Evolutionary conservation across 306 rosid species (phyloP).

Genomic region (Citrullus colocynthis): DNA sequence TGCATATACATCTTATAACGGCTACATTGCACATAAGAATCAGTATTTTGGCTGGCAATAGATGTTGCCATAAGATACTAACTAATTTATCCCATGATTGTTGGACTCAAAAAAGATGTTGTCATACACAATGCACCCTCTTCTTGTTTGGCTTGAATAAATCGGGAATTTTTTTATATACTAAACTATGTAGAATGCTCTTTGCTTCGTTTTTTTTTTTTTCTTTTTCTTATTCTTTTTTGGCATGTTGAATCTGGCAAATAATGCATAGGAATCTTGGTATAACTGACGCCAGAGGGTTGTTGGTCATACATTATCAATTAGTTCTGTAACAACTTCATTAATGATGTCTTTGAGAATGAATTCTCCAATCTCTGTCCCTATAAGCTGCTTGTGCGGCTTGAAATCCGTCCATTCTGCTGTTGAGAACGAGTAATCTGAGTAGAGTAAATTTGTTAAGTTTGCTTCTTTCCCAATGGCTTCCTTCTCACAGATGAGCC

Average conservation of each 20-base stretch:
- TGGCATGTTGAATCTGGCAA: not conserved
- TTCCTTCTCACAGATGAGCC: slow-evolving; percentile 34
- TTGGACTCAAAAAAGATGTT: not conserved
- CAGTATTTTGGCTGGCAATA: not conserved
- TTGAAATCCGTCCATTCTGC: slow-evolving; percentile 39
- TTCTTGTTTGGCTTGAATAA: not conserved
- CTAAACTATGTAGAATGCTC: not conserved
- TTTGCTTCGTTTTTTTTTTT: not conserved
- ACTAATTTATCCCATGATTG: no score
- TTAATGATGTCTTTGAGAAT: slow-evolving; percentile 34
- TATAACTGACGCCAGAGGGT: not conserved
- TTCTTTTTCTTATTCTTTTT: not conserved
- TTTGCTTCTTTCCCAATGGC: slow-evolving; percentile 22
- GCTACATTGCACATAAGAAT: not conserved
- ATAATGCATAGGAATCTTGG: not conserved
- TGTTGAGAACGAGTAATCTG: slow-evolving; percentile 26
- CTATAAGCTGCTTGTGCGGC: slow-evolving; percentile 28
- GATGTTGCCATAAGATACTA: not conserved
- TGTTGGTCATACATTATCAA: slow-evolving; percentile 7
- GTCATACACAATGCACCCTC: not conserved
- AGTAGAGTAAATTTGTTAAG: slow-evolving; percentile 12
- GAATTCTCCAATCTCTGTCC: slow-evolving; percentile 40
- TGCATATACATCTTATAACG: not conserved
- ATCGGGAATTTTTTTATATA: not conserved
- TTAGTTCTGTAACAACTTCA: slow-evolving; percentile 31